Percentiles rank a stretch among this genome's conserved stretches.
phyloP scores from a whole-genome alignment of 495 filamentous ascomycete genomes.

The Aspergillus heteromorphus region DNA sequence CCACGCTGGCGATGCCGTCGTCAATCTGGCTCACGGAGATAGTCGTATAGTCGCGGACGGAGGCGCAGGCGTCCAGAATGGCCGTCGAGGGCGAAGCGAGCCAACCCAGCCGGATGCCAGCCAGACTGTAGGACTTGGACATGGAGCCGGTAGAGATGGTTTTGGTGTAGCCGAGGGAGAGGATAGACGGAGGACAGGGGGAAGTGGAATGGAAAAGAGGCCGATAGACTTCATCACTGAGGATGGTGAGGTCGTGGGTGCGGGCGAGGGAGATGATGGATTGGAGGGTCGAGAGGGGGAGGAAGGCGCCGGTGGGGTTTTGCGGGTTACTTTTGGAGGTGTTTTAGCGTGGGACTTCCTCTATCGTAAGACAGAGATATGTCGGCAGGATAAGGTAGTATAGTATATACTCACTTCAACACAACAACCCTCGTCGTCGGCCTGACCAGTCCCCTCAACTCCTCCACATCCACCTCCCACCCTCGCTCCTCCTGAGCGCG shows the following conservation, averaged over 20 bases:
- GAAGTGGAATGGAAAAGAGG: conserved; percentile 64
- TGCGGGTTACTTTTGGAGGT: conserved; percentile 60
- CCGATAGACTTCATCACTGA: conserved; percentile 76
- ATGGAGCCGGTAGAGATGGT: conserved; percentile 66
- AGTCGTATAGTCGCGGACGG: conserved; percentile 68
- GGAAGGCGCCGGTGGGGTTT: conserved; percentile 71
- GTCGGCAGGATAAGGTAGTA: neutral
- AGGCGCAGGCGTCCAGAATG: conserved; percentile 53
- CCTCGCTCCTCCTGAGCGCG: conserved; percentile 52
- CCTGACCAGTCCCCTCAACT: conserved; percentile 56
- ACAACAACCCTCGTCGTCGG: conserved; percentile 64
- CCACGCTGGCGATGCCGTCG: conserved; percentile 65
- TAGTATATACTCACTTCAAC: conserved; percentile 38
- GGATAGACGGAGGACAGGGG: conserved; percentile 49
- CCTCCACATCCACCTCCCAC: conserved; percentile 57
- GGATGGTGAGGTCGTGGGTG: conserved; percentile 53
- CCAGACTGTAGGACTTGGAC: conserved; percentile 75
- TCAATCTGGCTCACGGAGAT: conserved; percentile 75
- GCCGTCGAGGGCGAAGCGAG: conserved; percentile 53
- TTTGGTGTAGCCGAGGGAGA: conserved; percentile 63
- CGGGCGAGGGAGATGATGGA: conserved; percentile 55
- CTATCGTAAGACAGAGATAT: too few relatives aligned
- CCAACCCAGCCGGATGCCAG: conserved; percentile 75
- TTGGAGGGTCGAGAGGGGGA: conserved; percentile 49
- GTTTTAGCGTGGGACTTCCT: too few relatives aligned